Evolutionary conservation across 1,139 yeast species (phyloP), one percentile per base, ranked within the genome.

Genomic region (Debaryomyces coudertii): DNA sequence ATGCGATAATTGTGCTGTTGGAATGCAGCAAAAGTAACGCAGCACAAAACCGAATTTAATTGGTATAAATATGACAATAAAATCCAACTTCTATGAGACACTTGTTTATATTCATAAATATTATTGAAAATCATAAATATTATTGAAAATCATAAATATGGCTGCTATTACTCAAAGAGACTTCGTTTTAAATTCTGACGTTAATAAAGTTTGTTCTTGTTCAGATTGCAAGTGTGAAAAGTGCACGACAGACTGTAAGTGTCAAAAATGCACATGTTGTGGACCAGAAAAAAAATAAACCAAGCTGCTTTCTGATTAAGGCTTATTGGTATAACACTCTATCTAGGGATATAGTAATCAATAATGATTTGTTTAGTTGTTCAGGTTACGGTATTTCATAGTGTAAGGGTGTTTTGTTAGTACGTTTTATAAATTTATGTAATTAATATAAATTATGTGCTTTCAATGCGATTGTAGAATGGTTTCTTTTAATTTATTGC

Each of bases 121-220:
- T 22, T 39, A 35, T 8, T 24, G n/a, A n/a, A n/a, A n/a, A n/a
- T n/a, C n/a, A 25, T 34, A n/a, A 36, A 12, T 5, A 27, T 18
- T 16, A 30, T 16, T 29, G 22, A 39, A 20, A n/a, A 30, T 22
- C 15, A 28, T 24, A 12, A 51, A 24, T 41, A 57, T 55, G 59
- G 54, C 58, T 44, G 50, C 50, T 49, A 47, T 38, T 40, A 52
- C 55, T 37, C 47, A 45, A 47, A 43, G 41, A 35, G 31, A 53
- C 42, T 51, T 54, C 46, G 54, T 58, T 49, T 49, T 50, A 55
- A 36, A 38, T 12, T 27, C 33, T 20, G 54, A 57, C 48, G 40
- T 24, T 14, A 24, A 15, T 4, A 36, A 37, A 12, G 37, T 56
- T 38, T 46, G 52, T 30, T 52, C 34, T 20, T 53, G 56, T 36